Percentiles rank a stretch among this genome's conserved stretches.
Conservation (phyloP, 768 basidiomycete genomes). For the Lactifluus echinatus region DNA sequence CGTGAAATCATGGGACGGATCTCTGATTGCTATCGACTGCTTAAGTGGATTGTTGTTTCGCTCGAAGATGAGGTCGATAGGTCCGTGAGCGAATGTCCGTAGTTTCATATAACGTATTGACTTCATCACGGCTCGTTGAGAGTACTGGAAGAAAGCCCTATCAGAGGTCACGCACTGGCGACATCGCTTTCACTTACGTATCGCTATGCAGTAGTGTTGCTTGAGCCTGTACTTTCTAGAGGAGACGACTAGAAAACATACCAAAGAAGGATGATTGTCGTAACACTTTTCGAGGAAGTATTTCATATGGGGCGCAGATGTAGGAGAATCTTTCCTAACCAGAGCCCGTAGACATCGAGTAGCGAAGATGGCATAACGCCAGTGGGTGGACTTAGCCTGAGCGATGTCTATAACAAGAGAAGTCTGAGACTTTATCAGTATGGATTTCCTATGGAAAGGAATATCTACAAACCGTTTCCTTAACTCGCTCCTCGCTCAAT, state of each 20-base stretch:
- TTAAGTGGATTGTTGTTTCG: constrained; percentile 62
- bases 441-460: background rate
- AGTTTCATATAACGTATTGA: constrained; percentile 70
- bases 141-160: constrained; percentile 37
- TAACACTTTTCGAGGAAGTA: constrained; percentile 53
- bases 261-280: constrained; percentile 60
- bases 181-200: constrained; percentile 37
- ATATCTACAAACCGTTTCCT: constrained; percentile 35
- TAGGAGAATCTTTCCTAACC: constrained; percentile 53
- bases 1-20: constrained; percentile 46
- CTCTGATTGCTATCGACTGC: constrained; percentile 35
- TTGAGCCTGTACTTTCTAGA: constrained; percentile 6
- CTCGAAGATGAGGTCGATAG: constrained; percentile 52
- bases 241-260: constrained; percentile 28
- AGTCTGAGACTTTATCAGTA: constrained; percentile 27
- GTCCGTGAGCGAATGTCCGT: constrained; percentile 53
- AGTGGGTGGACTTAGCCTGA: constrained; percentile 56
- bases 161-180: background rate
- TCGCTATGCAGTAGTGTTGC: constrained; percentile 32
- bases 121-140: constrained; percentile 71
- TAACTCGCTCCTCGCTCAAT: constrained; percentile 34
- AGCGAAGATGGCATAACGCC: constrained; percentile 70
- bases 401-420: constrained; percentile 47
- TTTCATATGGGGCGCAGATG: constrained; percentile 38
- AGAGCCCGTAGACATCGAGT: constrained; percentile 59